phyloP scores from a whole-genome alignment of 768 basidiomycete genomes.

The Termitomyces sp. region DNA sequence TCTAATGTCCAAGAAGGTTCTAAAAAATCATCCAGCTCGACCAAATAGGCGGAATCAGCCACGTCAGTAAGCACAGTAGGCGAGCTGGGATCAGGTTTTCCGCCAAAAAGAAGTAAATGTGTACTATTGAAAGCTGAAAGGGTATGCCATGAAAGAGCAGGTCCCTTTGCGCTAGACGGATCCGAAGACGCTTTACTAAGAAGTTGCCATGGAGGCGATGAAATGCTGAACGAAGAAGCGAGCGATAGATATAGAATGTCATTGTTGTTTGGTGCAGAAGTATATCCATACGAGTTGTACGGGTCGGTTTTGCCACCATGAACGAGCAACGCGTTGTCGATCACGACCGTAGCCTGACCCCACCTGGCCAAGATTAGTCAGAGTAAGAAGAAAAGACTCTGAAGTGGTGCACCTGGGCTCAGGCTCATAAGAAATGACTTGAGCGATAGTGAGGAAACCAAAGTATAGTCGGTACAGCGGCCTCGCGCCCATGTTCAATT shows the following conservation, averaged over 20 bases:
- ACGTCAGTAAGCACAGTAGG: conserved; percentile 43
- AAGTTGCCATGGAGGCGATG: conserved; percentile 67
- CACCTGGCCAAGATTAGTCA: conserved; percentile 48
- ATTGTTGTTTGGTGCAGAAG: conserved; percentile 67
- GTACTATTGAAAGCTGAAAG: conserved; percentile 62
- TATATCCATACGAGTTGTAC: conserved; percentile 66
- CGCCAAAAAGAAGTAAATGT: conserved; percentile 68
- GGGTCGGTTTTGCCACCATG: conserved; percentile 82
- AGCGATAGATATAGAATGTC: conserved; percentile 73
- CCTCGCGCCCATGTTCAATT: conserved; percentile 9
- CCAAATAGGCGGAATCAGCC: conserved; percentile 61
- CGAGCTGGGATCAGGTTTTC: conserved; percentile 63
- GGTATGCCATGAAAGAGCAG: conserved; percentile 76
- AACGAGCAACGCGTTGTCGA: conserved; percentile 61
- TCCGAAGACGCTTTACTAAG: conserved; percentile 42
- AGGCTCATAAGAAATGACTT: conserved; percentile 22
- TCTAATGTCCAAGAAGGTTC: conserved; percentile 46
- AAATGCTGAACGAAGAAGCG: conserved; percentile 50
- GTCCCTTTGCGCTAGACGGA: conserved; percentile 45
- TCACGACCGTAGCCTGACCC: conserved; percentile 70
- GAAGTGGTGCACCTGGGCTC: conserved; percentile 21
- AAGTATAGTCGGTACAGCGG: conserved; percentile 18
- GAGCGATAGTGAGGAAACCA: conserved; percentile 12
- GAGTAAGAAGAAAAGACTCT: neutral
- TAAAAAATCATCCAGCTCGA: conserved; percentile 39